Evolutionary conservation across 148 eudicot genomes (phyloP), one percentile per base, ranked within the genome.

Genomic region (Camellia lanceoleosa): DNA sequence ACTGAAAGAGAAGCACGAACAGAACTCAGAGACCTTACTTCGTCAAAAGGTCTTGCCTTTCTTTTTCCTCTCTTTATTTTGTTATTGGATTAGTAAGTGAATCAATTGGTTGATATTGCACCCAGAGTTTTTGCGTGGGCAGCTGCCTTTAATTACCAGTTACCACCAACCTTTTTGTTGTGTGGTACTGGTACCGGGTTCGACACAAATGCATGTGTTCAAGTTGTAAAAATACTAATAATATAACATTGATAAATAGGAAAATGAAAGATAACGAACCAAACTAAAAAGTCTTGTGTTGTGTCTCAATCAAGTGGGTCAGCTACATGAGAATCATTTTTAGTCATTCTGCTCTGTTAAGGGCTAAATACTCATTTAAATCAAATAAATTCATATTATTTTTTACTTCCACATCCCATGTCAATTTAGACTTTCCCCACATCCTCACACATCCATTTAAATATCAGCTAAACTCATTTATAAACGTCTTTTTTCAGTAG

Each of bases 41-140:
- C 90, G 78, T 83, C 89, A 87, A 81, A 94, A 92, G 98, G 96
- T 91, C 56, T 38, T 77, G 65, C n/a, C 20, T 68, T 46, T 60
- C 44, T 9, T 38, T 61, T 3, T 67, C 67, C 23, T 42, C 59
- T 44, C 71, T 44, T 3, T 42, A 68, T 75, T 43, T 18, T 9
- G 6, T 4, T 19, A 41, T 75, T 8, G 0, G 0, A 19, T 8
- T 63, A 8, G 67, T 63, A 11, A 63, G 67, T 63, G 67, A 60
- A 63, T 19, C 38, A 60, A 23, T 58, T 11, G 67, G 38, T 20
- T 61, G 20, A 19, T n/a, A n/a, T 61, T 65, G 68, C 68, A 20
- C 30, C 68, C 41, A 13, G 18, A 38, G 7, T 12, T 66, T 66
- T 66, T 10, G 38, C 38, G 38, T 30, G 38, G 38, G 38, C 38